Conservation (phyloP, 306 rosid species). For the Pterocarpus macrocarpus region DNA sequence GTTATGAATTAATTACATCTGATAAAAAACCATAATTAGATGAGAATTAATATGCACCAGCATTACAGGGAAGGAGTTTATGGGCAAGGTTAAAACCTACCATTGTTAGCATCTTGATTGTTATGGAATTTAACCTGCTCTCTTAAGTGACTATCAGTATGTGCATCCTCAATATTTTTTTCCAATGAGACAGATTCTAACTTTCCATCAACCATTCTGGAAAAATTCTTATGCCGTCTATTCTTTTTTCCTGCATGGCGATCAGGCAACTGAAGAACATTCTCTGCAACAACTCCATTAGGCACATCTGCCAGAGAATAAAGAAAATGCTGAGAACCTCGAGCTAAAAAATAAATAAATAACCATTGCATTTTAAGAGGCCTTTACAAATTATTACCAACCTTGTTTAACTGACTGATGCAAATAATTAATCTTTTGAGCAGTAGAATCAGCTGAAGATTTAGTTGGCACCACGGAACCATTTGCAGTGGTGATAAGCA, state of each 20-base stretch:
- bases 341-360: constrained; percentile 3
- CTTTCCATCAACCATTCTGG: constrained; percentile 69
- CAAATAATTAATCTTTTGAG: constrained; percentile 49
- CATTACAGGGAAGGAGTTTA: constrained; percentile 36
- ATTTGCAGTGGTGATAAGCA: constrained; percentile 54
- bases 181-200: constrained; percentile 51
- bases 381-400: constrained; percentile 49
- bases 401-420: constrained; percentile 63
- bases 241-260: constrained; percentile 72
- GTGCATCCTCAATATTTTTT: constrained; percentile 54
- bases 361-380: constrained; percentile 38
- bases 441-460: constrained; percentile 53
- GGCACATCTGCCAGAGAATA: constrained; percentile 59
- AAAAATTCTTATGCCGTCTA: constrained; percentile 70
- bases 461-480: constrained; percentile 53
- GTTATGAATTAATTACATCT: constrained; percentile 11
- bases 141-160: constrained; percentile 52
- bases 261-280: constrained; percentile 66
- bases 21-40: constrained; percentile 25
- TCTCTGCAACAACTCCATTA: constrained; percentile 66
- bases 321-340: constrained; percentile 44
- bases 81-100: constrained; percentile 56
- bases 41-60: constrained; percentile 4
- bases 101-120: constrained; percentile 52
- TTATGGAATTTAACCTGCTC: constrained; percentile 57